These are phyloP conservation scores for Tephrocybe sp. DNA, from an alignment of 768 basidiomycete species.

Conservation along the genomic window DNA sequence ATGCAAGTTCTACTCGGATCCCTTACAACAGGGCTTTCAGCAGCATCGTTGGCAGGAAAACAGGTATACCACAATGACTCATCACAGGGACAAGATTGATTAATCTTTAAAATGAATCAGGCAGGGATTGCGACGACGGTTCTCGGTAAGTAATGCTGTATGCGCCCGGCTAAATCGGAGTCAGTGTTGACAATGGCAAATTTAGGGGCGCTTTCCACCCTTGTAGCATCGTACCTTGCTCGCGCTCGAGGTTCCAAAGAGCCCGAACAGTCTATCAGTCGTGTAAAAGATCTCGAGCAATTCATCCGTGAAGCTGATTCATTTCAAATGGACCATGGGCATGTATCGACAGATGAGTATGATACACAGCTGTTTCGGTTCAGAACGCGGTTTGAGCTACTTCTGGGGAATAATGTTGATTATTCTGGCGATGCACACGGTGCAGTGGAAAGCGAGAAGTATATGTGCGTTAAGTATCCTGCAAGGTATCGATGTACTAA, in stretches of 20 bases:
- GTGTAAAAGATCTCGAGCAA: slow-evolving; percentile 60
- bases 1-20: slow-evolving; percentile 66
- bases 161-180: not conserved
- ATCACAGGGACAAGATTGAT: not conserved
- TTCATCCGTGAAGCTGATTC: slow-evolving; percentile 63
- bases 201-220: slow-evolving; percentile 58
- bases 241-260: slow-evolving; percentile 70
- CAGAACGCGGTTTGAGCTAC: slow-evolving; percentile 41
- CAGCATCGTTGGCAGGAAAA: slow-evolving; percentile 35
- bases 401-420: slow-evolving; percentile 41
- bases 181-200: not conserved
- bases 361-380: slow-evolving; percentile 35
- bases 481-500: too few relatives aligned
- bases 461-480: too few relatives aligned
- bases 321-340: slow-evolving; percentile 58
- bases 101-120: slow-evolving; percentile 16
- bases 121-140: slow-evolving; percentile 34
- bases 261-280: slow-evolving; percentile 57
- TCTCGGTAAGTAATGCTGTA: slow-evolving; percentile 29
- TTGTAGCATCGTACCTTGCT: slow-evolving; percentile 65
- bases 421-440: slow-evolving; percentile 5
- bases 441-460: too few relatives aligned
- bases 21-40: slow-evolving; percentile 64
- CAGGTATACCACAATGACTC: slow-evolving; percentile 34
- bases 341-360: slow-evolving; percentile 30